Base-by-base conservation (phyloP, 202 grass and related monocot genomes). In the Schoenoplectus triqueter region DNA sequence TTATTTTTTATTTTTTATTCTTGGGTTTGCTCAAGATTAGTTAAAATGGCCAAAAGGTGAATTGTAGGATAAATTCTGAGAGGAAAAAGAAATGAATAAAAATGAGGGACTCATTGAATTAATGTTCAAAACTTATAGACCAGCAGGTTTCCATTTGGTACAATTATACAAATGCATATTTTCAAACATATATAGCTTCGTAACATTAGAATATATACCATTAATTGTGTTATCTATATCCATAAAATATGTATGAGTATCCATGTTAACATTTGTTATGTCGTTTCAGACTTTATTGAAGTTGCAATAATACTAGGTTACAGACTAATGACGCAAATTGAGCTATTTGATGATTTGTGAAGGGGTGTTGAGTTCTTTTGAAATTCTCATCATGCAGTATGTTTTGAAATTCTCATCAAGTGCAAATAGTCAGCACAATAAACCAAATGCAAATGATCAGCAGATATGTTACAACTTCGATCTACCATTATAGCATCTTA, bases 401-500 rank as follows among this genome's bases (percentile, higher is more conserved):
- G 31, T 68, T 13, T 31, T 42, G 39, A 5, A n/a, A n/a, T n/a
- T n/a, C n/a, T n/a, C n/a, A 64, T n/a, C n/a, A 64, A 21, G 8
- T 69, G 13, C 40, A 42, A 69, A 44, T 69, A 45, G 11, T 70
- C 5, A 46, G 6, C 67, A 70, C 1, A 4, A 13, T 4, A 13
- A 66, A 8, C 21, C 64, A 40, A 66, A 39, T 41, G 22, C 64
- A 40, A 66, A 40, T 40, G 2, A 40, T 70, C 41, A 70, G 41
- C 8, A 17, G 10, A 45, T 70, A 31, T 54, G 47, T 54, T 21
- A 39, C 72, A 15, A 49, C 69, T 70, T 45, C 31, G 40, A 13
- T 50, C 46, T 73, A 17, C 17, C 31, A 14, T 4, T 54, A 55
- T 11, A 77, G 73, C 73, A 78, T 78, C 75, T 61, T 17, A 78